Conservation (phyloP, 495 filamentous ascomycete genomes). For the Gamarada debralockiae region DNA sequence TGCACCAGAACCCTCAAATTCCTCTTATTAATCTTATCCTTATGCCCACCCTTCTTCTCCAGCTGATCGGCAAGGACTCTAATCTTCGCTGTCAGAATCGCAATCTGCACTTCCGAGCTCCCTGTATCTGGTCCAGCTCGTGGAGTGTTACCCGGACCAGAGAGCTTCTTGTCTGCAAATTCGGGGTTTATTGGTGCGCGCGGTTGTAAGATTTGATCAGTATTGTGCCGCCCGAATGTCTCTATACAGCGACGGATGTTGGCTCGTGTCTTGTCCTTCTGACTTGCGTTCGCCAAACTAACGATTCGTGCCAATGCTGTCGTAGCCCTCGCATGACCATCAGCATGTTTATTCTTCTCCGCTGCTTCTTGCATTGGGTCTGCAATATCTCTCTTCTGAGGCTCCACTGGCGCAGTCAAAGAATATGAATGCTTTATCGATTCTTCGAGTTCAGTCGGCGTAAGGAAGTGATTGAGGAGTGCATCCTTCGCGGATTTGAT, state of each 20-base stretch:
- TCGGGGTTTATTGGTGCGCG: conserved; percentile 35
- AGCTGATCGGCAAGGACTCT: conserved; percentile 65
- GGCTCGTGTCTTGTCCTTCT: conserved; percentile 69
- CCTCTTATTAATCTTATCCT: conserved; percentile 90
- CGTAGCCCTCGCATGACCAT: conserved; percentile 48
- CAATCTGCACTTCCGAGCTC: conserved; percentile 91
- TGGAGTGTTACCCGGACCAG: conserved; percentile 45
- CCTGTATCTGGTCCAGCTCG: conserved; percentile 88
- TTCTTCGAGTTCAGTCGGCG: conserved; percentile 54
- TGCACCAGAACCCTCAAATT: conserved; percentile 84
- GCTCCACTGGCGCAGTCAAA: conserved; percentile 53
- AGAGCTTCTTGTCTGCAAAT: not conserved
- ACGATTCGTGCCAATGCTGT: conserved; percentile 74
- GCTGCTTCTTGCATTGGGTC: conserved; percentile 45
- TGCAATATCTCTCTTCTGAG: conserved; percentile 28
- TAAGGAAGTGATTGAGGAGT: conserved; percentile 72
- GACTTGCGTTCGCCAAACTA: conserved; percentile 66
- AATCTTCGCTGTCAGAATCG: conserved; percentile 96
- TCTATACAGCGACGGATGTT: conserved; percentile 82
- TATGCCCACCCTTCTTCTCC: conserved; percentile 47
- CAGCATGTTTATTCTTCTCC: conserved; percentile 31
- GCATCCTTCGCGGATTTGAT: conserved; percentile 32
- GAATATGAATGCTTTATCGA: conserved; percentile 60
- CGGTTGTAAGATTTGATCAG: conserved; percentile 63
- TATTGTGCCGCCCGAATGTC: conserved; percentile 85